Evolutionary conservation across 75 land plant species (phyloP).

Genomic region (Selaginella moellendorffii): DNA sequence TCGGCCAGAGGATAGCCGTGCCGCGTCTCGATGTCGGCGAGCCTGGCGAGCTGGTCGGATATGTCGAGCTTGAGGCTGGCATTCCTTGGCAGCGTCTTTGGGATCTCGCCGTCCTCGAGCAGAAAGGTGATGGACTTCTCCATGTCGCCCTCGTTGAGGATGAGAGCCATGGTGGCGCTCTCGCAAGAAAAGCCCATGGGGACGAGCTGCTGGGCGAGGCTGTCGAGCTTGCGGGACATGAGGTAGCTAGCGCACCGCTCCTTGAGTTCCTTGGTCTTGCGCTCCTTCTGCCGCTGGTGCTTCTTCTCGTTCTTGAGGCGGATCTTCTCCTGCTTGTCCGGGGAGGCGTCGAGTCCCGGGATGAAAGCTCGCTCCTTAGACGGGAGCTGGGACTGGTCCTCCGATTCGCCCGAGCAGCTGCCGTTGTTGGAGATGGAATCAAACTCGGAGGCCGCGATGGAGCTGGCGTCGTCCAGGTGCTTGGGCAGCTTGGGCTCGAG

Average conservation of each 20-base stretch:
- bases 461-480: conserved; percentile 19
- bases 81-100: conserved; percentile 8
- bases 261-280: conserved; percentile 70
- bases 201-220: conserved; percentile 63
- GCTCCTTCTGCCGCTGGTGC: conserved; percentile 89
- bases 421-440: conserved; percentile 68
- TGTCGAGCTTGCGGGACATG: conserved; percentile 77
- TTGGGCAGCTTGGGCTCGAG: conserved; percentile 32
- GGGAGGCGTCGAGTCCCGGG: conserved; percentile 33
- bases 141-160: conserved; percentile 66
- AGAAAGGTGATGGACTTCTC: conserved; percentile 75
- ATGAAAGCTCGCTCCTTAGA: conserved; percentile 21
- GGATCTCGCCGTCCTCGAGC: conserved; percentile 47
- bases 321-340: conserved; percentile 66
- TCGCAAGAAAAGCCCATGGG: conserved; percentile 79
- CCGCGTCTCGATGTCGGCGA: conserved; percentile 42
- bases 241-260: conserved; percentile 60
- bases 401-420: conserved; percentile 72
- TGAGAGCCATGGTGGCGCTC: conserved; percentile 82
- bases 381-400: conserved; percentile 52
- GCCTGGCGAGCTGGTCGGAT: conserved; percentile 53
- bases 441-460: conserved; percentile 28
- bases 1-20: conserved; percentile 54
- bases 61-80: conserved; percentile 74
- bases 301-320: conserved; percentile 81